Evolutionary conservation across 495 filamentous ascomycete species (phyloP), one percentile per base, ranked within the genome.

Genomic region (Penicillium goetzii): DNA sequence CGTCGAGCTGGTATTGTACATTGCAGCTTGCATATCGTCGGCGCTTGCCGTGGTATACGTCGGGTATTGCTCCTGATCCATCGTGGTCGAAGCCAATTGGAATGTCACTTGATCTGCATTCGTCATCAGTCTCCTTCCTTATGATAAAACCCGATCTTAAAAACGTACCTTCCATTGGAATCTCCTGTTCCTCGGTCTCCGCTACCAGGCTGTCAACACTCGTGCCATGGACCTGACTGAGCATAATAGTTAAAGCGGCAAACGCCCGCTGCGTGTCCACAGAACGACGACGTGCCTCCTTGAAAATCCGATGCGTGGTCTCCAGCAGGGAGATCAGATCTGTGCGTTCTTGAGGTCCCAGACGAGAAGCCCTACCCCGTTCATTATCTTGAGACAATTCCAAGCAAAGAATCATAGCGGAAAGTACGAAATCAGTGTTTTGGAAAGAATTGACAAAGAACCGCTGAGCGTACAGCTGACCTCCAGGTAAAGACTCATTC

Each of bases 321-420:
- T 95, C 90, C 17, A 97, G 77, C 2, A 86, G 83, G 26, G 73
- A 65, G 26, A 94, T 76, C 83, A 96, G 89, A 54, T 90, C 87
- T 12, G 80, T 78, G 5, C 86, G 83, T 30, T 69, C 63, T n/a
- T 66, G 62, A 1, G 33, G 30, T 6, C 28, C 38, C 38, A 67
- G 32, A 11, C 56, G 60, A 14, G 60, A 26, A 6, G 50, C 34
- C 30, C 54, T 41, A 2, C 49, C 65, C 21, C 53, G 57, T 8
- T 71, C 60, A 15, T 64, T 61, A 11, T 72, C 68, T 33, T 74
- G 74, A 0, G 72, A 74, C 5, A 97, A 79, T 63, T 96, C 92
- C 33, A 97, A 79, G 65, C 88, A 89, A 21, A 98, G 83, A 59
- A 97, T 87, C 92, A 97, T 97, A 3, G 91, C 90, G 1, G 91